Conservation (phyloP, 2,329 filamentous ascomycete species). For the Nemania abortiva region DNA sequence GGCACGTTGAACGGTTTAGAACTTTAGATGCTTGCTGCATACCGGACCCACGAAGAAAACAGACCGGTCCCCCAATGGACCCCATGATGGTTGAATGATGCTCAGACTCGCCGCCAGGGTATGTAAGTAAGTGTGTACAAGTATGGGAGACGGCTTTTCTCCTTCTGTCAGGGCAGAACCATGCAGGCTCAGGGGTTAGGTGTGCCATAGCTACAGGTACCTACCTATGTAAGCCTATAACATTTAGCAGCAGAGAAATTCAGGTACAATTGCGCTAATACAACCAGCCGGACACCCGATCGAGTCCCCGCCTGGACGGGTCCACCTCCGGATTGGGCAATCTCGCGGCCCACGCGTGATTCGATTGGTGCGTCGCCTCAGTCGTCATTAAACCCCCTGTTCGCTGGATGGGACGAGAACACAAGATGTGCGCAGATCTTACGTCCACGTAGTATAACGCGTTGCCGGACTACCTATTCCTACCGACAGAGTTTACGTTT, state of each 20-base stretch:
- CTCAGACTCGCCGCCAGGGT: conserved; percentile 5
- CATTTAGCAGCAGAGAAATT: too few species aligned
- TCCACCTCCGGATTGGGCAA: conserved; percentile 42
- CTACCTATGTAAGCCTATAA: not conserved
- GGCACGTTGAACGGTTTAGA: conserved; percentile 32
- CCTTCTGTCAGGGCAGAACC: conserved; percentile 15
- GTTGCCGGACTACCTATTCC: not conserved
- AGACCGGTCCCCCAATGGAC: conserved; percentile 13
- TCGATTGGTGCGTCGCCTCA: conserved; percentile 38
- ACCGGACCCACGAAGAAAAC: conserved; percentile 21
- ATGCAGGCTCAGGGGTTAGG: not conserved
- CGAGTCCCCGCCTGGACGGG: conserved; percentile 13
- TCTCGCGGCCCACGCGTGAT: conserved; percentile 38
- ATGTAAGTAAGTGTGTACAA: too few species aligned
- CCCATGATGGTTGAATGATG: not conserved
- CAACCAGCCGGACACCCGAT: conserved; percentile 31
- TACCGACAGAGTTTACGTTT: not conserved
- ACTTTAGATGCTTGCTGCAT: conserved; percentile 18
- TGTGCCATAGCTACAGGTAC: conserved; percentile 3
- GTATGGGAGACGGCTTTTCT: not conserved
- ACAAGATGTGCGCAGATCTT: conserved; percentile 33
- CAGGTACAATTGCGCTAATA: not conserved
- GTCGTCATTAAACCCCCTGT: conserved; percentile 34
- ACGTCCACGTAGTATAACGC: conserved; percentile 33
- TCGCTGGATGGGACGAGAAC: conserved; percentile 38